phyloP scores from a whole-genome alignment of 1,284 basidiomycete genomes.

The Pseudozyma thailandica region DNA sequence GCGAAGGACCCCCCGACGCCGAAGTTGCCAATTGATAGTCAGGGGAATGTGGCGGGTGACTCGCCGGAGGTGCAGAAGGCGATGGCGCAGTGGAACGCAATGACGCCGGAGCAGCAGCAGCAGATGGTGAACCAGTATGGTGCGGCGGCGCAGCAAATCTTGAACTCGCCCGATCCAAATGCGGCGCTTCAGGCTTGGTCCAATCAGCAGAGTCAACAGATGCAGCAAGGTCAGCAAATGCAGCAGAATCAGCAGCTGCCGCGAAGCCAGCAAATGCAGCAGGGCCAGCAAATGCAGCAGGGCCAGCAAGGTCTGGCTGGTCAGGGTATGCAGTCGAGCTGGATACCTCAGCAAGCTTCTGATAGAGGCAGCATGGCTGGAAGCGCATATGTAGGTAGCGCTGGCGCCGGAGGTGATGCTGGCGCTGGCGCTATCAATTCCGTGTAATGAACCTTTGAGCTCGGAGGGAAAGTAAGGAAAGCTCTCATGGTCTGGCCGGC shows the following conservation, averaged over 20 bases:
- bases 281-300: neutral
- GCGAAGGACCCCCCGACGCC: neutral
- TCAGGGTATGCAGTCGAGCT: neutral
- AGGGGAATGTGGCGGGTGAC: conserved; percentile 14
- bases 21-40: conserved; percentile 19
- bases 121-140: conserved; percentile 30
- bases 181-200: conserved; percentile 25
- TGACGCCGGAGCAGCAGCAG: conserved; percentile 40
- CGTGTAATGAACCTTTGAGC: too few species aligned
- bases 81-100: conserved; percentile 25
- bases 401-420: neutral
- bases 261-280: too few species aligned
- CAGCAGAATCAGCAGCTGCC: neutral
- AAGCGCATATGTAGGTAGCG: neutral
- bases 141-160: conserved; percentile 15
- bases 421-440: neutral
- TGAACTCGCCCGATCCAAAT: conserved; percentile 31
- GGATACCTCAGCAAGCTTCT: neutral
- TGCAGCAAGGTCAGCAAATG: conserved; percentile 3
- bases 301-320: neutral
- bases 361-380: neutral
- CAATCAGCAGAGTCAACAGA: conserved; percentile 10
- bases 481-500: neutral
- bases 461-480: too few species aligned
- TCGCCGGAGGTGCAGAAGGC: conserved; percentile 28